Evolutionary conservation across 2,329 filamentous ascomycete genomes (phyloP), one percentile per base, ranked within the genome.

Genomic region (Phaeosphaeriaceae sp.): DNA sequence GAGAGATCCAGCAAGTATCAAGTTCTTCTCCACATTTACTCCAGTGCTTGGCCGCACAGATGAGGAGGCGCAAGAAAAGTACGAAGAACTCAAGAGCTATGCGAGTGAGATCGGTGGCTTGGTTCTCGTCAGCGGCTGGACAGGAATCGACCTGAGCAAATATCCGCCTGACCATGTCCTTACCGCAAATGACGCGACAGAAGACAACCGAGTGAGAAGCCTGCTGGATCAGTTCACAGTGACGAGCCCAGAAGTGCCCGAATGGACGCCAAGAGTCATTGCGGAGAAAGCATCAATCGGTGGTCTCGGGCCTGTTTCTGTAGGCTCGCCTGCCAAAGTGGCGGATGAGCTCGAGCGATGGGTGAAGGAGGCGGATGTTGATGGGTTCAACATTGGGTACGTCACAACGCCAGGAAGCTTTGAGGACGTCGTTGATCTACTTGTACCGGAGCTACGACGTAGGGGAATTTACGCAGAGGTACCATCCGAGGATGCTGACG

Each of bases 151-250:
- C 65, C 78, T 88, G 17, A 85, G 82, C 3, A 80, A 80, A 64
- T 81, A 88, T 44, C 84, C 85, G 0, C 68, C 88, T 0, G 86
- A 88, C 59, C 81, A 88, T 61, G 84, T 85, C 17, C 79, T 89
- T 58, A 84, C 81, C 0, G 81, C 81, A 0, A 82, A 80, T 2
- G 84, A 88, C 60, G 85, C 84, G 0, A 76, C 78, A 2, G 85
- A 87, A 60, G 83, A 82, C 13, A 76, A 76, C 58, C 73, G 73
- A 21, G 71, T 78, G 7, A 70, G 74, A 1, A 71, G 66, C 6
- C 63, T 75, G 27, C 63, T 77, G 10, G 68, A 74, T n/a, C 66
- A 69, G 7, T 75, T 78, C 47, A 76, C 74, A 1, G 69, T 69
- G 2, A 76, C 73, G 9, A 66, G 65, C 53, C 58, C 65, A 48